phyloP scores from a whole-genome alignment of 176 grass and related monocot species.

The Metroxylon sagu region DNA sequence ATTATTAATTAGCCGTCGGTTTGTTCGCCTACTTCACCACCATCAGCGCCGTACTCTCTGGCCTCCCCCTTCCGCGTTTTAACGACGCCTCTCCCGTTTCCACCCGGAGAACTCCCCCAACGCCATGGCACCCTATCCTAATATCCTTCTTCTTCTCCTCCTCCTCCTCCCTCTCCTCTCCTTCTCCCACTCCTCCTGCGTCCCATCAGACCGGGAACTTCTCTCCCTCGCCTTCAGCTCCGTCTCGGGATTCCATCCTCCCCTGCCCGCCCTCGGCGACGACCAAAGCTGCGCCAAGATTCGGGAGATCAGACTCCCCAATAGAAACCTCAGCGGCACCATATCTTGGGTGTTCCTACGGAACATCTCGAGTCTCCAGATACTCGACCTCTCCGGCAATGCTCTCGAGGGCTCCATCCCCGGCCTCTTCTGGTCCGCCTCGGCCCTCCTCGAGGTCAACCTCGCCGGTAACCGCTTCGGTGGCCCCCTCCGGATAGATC shows the following conservation, averaged over 20 bases:
- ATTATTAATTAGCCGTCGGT: too few relatives aligned
- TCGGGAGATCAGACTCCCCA: constrained; percentile 26
- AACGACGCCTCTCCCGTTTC: too few relatives aligned
- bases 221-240: constrained; percentile 41
- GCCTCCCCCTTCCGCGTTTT: too few relatives aligned
- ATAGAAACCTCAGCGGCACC: constrained; percentile 34
- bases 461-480: constrained; percentile 42
- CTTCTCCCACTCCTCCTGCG: background rate
- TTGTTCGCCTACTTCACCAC: too few relatives aligned
- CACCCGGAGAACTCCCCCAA: too few relatives aligned
- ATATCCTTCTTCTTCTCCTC: constrained; percentile 9
- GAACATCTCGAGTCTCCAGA: constrained; percentile 38
- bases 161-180: background rate
- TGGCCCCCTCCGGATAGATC: constrained; percentile 34
- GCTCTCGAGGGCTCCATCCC: constrained; percentile 37
- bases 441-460: constrained; percentile 36
- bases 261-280: background rate
- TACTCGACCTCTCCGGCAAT: constrained; percentile 63
- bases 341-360: constrained; percentile 37
- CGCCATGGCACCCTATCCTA: background rate
- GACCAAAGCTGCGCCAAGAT: constrained; percentile 14
- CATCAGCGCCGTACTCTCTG: too few relatives aligned
- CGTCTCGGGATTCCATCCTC: constrained; percentile 34
- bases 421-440: constrained; percentile 40
- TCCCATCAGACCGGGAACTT: constrained; percentile 21